Evolutionary conservation across 2,329 filamentous ascomycete species (phyloP).

Genomic region (Monosporascus sp.): DNA sequence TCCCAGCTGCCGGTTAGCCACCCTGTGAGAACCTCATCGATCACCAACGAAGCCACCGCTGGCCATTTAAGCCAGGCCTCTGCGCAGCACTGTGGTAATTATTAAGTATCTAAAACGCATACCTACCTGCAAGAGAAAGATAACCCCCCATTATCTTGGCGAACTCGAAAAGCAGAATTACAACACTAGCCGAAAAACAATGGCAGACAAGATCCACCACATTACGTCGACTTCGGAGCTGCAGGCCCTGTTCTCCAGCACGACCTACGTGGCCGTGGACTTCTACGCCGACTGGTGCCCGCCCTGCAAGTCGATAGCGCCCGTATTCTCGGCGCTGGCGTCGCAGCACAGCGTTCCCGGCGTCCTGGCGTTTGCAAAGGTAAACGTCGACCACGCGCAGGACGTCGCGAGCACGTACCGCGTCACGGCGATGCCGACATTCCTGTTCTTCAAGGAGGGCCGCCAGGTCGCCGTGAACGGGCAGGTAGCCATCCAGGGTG

Average conservation of each 20-base stretch:
- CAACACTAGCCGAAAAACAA: not conserved
- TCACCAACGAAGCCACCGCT: not conserved
- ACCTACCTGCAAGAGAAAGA: no score
- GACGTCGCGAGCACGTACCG: slow-evolving; percentile 44
- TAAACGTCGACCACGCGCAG: slow-evolving; percentile 52
- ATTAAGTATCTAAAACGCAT: no score
- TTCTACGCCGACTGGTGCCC: slow-evolving; percentile 58
- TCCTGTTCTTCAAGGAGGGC: slow-evolving; percentile 55
- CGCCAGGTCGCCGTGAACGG: slow-evolving; percentile 37
- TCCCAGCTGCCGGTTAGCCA: not conserved
- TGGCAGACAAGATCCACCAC: slow-evolving; percentile 23
- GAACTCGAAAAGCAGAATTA: no score
- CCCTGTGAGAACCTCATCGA: not conserved
- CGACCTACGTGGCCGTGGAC: slow-evolving; percentile 49
- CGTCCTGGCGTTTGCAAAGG: slow-evolving; percentile 49
- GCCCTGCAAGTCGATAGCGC: slow-evolving; percentile 56
- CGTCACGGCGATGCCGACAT: slow-evolving; percentile 54
- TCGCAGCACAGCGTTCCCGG: slow-evolving; percentile 32
- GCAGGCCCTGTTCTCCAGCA: slow-evolving; percentile 40
- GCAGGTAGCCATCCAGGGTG: slow-evolving; percentile 31
- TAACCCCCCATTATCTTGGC: no score
- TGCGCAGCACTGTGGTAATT: no score
- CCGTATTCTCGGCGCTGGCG: slow-evolving; percentile 46
- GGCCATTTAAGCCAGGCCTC: not conserved
- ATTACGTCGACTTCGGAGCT: slow-evolving; percentile 42